Evolutionary conservation across 345 rosid species (phyloP).

Genomic region (Lumnitzera littorea): DNA sequence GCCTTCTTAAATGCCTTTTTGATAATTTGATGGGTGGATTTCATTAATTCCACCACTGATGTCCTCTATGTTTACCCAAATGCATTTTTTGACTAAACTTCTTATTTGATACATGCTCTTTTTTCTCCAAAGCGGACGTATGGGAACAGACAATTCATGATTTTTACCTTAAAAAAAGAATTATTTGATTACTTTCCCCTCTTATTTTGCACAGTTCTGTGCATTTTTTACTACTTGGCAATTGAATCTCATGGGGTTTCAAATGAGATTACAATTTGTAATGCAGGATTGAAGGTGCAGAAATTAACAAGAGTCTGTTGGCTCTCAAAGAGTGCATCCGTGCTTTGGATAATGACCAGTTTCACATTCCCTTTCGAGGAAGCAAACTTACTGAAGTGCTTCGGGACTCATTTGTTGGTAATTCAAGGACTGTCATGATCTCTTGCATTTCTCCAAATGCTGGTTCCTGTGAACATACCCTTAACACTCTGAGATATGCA

Average conservation of each 20-base stretch:
- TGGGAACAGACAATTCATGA: too few species aligned
- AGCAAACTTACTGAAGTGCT: conserved; percentile 96
- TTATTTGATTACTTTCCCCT: too few species aligned
- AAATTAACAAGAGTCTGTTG: conserved; percentile 94
- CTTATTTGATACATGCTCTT: too few species aligned
- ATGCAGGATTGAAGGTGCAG: conserved; percentile 97
- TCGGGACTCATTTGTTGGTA: conserved; percentile 96
- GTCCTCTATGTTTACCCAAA: not conserved
- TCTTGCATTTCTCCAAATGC: conserved; percentile 98
- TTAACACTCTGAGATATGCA: conserved; percentile 95
- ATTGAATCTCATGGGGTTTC: too few species aligned
- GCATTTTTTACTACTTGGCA: too few species aligned
- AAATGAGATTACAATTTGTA: too few species aligned
- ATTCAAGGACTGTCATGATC: conserved; percentile 96
- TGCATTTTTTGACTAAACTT: not conserved
- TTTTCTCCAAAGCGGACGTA: too few species aligned
- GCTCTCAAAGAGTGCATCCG: conserved; percentile 98
- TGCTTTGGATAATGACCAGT: conserved; percentile 98
- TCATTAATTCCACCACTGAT: not conserved
- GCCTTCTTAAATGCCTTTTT: not conserved
- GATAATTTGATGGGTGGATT: too few species aligned
- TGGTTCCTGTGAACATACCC: conserved; percentile 97
- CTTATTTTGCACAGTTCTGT: too few species aligned
- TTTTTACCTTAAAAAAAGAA: too few species aligned
- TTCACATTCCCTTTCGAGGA: conserved; percentile 98